These are phyloP conservation scores for Castanopsis chinensis DNA, from an alignment of 306 rosid species.

Conservation along the genomic window DNA sequence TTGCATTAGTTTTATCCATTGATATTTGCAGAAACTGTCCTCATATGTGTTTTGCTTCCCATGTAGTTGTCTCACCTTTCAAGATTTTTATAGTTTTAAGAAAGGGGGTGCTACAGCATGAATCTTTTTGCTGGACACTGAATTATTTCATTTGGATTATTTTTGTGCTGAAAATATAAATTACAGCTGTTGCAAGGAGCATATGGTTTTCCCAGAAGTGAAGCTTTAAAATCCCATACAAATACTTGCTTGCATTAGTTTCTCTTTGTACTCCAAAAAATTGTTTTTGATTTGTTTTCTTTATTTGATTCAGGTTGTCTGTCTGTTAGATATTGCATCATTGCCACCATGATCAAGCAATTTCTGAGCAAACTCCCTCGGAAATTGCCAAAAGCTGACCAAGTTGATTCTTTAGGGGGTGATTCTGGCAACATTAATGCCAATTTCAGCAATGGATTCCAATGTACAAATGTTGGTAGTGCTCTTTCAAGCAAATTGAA, in stretches of 20 bases:
- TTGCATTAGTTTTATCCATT: neutral
- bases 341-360: conserved; percentile 83
- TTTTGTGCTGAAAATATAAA: conserved; percentile 13
- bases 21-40: neutral
- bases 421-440: conserved; percentile 62
- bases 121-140: neutral
- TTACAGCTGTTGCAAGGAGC: conserved; percentile 3
- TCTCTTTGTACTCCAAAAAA: neutral
- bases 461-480: conserved; percentile 91
- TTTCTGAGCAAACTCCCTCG: conserved; percentile 85
- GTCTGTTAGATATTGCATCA: conserved; percentile 22
- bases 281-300: neutral
- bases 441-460: conserved; percentile 79
- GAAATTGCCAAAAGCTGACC: conserved; percentile 72
- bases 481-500: conserved; percentile 91
- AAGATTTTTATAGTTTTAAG: neutral
- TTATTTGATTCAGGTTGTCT: conserved; percentile 37
- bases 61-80: neutral
- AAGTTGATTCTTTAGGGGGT: conserved; percentile 56
- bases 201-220: neutral
- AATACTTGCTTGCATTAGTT: neutral
- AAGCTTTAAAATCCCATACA: neutral
- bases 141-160: neutral
- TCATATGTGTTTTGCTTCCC: neutral
- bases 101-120: neutral